phyloP scores from a whole-genome alignment of 1,139 yeast genomes.

The Geotrichum carabidarum region DNA sequence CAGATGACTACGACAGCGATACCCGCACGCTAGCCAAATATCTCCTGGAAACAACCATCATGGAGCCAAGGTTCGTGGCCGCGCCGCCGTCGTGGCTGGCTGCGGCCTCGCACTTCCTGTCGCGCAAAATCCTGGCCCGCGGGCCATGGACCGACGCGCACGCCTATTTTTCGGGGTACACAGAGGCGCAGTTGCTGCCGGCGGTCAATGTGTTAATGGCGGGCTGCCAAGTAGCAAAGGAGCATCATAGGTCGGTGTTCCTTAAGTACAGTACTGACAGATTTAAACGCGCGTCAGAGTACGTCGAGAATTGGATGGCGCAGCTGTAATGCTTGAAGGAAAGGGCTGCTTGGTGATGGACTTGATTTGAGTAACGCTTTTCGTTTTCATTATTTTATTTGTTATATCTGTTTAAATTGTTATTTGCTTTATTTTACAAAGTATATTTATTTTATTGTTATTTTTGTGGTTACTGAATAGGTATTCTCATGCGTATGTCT shows the following conservation, averaged over 20 bases:
- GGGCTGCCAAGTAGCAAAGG: constrained; percentile 64
- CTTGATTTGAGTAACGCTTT: no score
- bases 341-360: no score
- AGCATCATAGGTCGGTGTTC: constrained; percentile 76
- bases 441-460: no score
- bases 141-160: constrained; percentile 91
- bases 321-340: background rate
- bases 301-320: constrained; percentile 71
- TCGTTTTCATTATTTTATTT: no score
- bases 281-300: constrained; percentile 72
- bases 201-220: constrained; percentile 68
- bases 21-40: constrained; percentile 92
- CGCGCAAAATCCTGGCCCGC: constrained; percentile 64
- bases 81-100: constrained; percentile 94
- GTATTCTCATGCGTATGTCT: no score
- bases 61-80: constrained; percentile 85
- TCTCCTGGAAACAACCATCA: constrained; percentile 79
- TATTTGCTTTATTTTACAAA: no score
- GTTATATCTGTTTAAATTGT: no score
- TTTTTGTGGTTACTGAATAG: no score
- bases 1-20: constrained; percentile 95
- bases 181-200: constrained; percentile 75
- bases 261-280: constrained; percentile 85
- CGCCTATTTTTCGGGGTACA: constrained; percentile 85
- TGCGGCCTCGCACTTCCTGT: constrained; percentile 84